These are phyloP conservation scores for Mycena galericulata DNA, from an alignment of 768 basidiomycete genomes.

Conservation along the genomic window DNA sequence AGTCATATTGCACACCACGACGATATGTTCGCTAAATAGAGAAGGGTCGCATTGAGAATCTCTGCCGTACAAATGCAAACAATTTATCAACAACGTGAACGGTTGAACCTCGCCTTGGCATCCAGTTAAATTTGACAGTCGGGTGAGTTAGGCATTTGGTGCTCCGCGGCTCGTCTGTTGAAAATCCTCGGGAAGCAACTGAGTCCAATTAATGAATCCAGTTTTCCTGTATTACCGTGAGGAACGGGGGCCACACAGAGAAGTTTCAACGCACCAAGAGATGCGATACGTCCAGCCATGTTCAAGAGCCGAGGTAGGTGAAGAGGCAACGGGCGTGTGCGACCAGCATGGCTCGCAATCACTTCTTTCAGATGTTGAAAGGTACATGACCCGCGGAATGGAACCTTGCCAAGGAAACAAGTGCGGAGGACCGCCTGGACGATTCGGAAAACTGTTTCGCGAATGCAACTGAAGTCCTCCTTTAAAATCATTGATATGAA, in stretches of 20 bases:
- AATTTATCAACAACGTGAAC: no score
- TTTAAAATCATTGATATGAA: conserved; percentile 26
- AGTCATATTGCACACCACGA: no score
- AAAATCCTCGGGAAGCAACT: conserved; percentile 3
- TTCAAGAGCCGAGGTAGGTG: conserved; percentile 12
- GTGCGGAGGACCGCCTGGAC: not conserved
- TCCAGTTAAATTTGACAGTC: no score
- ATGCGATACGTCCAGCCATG: conserved; percentile 20
- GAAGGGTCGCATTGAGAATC: no score
- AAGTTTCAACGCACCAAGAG: conserved; percentile 27
- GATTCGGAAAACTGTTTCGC: not conserved
- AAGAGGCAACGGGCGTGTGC: conserved; percentile 5
- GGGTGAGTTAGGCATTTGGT: no score
- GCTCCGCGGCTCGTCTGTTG: no score
- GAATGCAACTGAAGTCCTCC: conserved; percentile 6
- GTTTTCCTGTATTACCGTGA: not conserved
- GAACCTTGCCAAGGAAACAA: not conserved
- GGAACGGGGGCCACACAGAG: conserved; percentile 16
- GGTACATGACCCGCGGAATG: conserved; percentile 20
- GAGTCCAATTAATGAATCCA: conserved; percentile 6
- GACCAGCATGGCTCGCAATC: conserved; percentile 26
- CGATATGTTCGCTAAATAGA: no score
- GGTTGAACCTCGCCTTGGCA: no score
- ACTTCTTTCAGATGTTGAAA: conserved; percentile 7
- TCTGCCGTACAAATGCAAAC: no score